Evolutionary conservation across 164 flowering plant genomes (phyloP), one percentile per base, ranked within the genome.

Genomic region (Vitis riparia): DNA sequence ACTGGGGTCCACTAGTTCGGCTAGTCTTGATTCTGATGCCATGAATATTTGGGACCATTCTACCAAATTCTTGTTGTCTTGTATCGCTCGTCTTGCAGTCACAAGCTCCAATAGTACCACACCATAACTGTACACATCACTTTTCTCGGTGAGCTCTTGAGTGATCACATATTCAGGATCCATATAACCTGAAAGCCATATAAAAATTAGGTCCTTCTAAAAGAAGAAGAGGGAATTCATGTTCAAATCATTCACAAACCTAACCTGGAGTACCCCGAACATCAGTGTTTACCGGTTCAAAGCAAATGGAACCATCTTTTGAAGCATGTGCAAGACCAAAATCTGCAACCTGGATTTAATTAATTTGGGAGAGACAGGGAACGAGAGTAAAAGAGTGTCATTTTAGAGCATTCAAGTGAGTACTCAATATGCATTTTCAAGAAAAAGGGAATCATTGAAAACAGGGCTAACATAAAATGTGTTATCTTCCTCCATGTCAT

Each of bases 221-320:
- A 8, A 32, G 15, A 47, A 0, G 57, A 30, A 29, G 19, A 3
- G 11, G 51, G 12, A 16, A 13, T 53, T 57, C 19, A 60, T 27
- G 16, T 47, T 32, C 11, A 4, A 50, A 59, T 2, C 14, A 30
- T 7, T 37, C 7, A 37, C 5, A 6, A 6, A 37, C 3, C 81
- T 79, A 47, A 91, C 99, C 99, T 82, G 98, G 99, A 73, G 98
- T 93, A 80, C 99, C 99, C 23, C 95, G 85, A 60, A 96, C 84
- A 59, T 91, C 97, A 2, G 95, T 96, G 82, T 88, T 88, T 57
- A 93, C 91, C 6, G 98, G 91, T 81, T 96, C 99, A 74, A 96
- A 92, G 75, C 80, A 86, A 68, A 89, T 79, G 8, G 97, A 83
- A 65, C 98, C 96, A 72, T 83, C 87, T 78, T 86, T 90, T 62